These are phyloP conservation scores for Cytospora paraplurivora DNA, from an alignment of 2,329 filamentous ascomycete genomes.

Conservation along the genomic window DNA sequence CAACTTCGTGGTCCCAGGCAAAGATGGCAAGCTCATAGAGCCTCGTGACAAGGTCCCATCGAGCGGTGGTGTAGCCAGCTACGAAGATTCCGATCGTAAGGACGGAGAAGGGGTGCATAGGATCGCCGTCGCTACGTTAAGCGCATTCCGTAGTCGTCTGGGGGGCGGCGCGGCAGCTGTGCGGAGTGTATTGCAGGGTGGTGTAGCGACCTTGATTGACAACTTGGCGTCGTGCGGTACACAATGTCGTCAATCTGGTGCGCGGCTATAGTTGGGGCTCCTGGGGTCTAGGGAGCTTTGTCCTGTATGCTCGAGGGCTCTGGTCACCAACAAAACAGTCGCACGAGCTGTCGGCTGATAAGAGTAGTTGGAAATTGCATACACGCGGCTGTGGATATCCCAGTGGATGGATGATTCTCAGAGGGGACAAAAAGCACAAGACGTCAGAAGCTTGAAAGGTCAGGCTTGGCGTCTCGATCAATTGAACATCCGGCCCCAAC, in stretches of 20 bases:
- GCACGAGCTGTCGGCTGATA: too few species aligned
- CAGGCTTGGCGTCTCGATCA: too few species aligned
- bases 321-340: too few species aligned
- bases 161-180: neutral
- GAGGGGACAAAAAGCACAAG: too few species aligned
- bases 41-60: constrained; percentile 96
- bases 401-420: too few species aligned
- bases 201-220: neutral
- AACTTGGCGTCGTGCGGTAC: neutral
- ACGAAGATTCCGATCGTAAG: constrained; percentile 97
- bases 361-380: too few species aligned
- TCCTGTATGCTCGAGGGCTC: too few species aligned
- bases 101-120: constrained; percentile 97
- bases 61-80: constrained; percentile 98
- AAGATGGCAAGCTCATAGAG: constrained; percentile 97
- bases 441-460: too few species aligned
- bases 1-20: constrained; percentile 97
- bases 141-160: constrained; percentile 44
- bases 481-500: too few species aligned
- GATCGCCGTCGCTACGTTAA: constrained; percentile 48
- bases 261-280: too few species aligned
- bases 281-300: too few species aligned
- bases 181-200: neutral
- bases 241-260: neutral
- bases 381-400: too few species aligned